Evolutionary conservation across 2,329 filamentous ascomycete genomes (phyloP).

Genomic region (Cercospora janseana): DNA sequence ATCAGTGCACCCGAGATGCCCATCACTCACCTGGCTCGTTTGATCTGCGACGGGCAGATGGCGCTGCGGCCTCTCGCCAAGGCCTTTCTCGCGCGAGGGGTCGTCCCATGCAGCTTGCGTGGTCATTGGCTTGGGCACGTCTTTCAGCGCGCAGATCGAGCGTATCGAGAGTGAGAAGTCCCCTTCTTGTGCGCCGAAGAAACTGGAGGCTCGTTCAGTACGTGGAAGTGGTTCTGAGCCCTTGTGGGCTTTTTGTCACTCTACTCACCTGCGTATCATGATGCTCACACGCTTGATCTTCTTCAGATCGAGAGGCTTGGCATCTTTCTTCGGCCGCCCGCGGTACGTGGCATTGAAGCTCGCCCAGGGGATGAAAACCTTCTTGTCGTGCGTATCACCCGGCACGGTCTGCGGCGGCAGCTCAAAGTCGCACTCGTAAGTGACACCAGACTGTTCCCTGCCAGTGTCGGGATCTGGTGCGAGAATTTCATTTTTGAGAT

Average conservation of each 20-base stretch:
- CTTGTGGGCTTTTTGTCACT: not conserved
- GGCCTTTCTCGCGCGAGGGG: not conserved
- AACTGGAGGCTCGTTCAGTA: too few relatives aligned
- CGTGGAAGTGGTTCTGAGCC: too few relatives aligned
- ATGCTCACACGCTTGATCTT: slow-evolving; percentile 67
- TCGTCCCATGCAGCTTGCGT: not conserved
- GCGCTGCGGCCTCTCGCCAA: not conserved
- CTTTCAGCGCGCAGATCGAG: slow-evolving; percentile 52
- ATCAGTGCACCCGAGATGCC: not conserved
- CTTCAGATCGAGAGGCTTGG: slow-evolving; percentile 57
- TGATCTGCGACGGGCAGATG: not conserved
- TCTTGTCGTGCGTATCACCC: slow-evolving; percentile 29
- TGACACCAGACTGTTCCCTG: slow-evolving; percentile 68
- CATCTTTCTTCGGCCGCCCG: slow-evolving; percentile 63
- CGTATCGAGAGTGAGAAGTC: slow-evolving; percentile 59
- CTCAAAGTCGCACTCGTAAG: slow-evolving; percentile 70
- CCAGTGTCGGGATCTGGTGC: slow-evolving; percentile 59
- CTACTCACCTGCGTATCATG: slow-evolving; percentile 72
- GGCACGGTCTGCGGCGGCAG: slow-evolving; percentile 34
- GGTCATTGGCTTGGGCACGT: slow-evolving; percentile 21
- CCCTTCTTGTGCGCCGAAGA: slow-evolving; percentile 72
- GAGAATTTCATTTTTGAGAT: slow-evolving; percentile 68
- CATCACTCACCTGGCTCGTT: not conserved
- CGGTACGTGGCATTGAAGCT: slow-evolving; percentile 71
- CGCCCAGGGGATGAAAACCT: slow-evolving; percentile 61